Evolutionary conservation across 2,329 filamentous ascomycete species (phyloP).

Genomic region (Fusarium circinatum): DNA sequence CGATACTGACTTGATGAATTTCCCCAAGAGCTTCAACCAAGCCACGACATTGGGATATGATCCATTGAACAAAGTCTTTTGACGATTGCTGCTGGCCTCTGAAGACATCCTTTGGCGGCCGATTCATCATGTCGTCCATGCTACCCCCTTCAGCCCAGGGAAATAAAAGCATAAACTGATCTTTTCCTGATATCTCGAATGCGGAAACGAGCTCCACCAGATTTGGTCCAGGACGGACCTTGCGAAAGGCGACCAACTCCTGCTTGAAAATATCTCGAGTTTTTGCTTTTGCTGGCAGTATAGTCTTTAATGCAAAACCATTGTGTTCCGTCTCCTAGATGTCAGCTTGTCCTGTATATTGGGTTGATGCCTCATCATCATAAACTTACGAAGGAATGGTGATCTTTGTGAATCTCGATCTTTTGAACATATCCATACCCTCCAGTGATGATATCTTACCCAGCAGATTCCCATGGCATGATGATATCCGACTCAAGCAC

Average conservation of each 20-base stretch:
- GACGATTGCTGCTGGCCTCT: rapidly evolving
- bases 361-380: too few species aligned
- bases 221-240: neutral
- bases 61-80: neutral
- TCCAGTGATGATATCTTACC: neutral
- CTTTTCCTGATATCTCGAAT: neutral
- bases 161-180: neutral
- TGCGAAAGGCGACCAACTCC: neutral
- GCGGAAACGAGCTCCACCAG: neutral
- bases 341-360: rapidly evolving
- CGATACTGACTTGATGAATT: neutral
- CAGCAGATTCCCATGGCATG: neutral
- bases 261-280: neutral
- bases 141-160: neutral
- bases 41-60: neutral
- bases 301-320: neutral
- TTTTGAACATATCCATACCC: neutral
- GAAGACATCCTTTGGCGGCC: neutral
- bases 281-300: neutral
- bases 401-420: neutral
- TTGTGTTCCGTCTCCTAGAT: rapidly evolving
- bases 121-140: neutral
- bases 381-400: conserved; percentile 1
- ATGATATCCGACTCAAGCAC: neutral
- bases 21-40: neutral